Percentiles rank a stretch among this genome's conserved stretches.
phyloP scores from a whole-genome alignment of 441 rosid genomes.

The Arabidopsis lyrata region DNA sequence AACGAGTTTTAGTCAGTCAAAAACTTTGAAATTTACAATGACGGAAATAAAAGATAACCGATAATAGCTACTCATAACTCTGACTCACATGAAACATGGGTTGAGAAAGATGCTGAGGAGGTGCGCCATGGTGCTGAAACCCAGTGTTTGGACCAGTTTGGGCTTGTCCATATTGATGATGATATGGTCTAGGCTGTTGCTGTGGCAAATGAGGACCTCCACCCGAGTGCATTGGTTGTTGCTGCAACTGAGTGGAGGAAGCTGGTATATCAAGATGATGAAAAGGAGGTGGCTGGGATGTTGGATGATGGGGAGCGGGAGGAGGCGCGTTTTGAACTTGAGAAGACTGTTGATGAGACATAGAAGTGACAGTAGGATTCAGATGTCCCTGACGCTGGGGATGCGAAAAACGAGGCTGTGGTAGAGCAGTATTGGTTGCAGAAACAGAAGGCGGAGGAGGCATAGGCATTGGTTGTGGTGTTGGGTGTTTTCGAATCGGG shows the following conservation, averaged over 20 bases:
- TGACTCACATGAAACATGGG: conserved; percentile 78
- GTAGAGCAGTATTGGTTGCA: conserved; percentile 57
- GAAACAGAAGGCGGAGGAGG: conserved; percentile 61
- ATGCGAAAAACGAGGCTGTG: conserved; percentile 66
- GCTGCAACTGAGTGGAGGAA: conserved; percentile 71
- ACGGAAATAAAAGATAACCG: conserved; percentile 11
- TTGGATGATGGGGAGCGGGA: conserved; percentile 60
- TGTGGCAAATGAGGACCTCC: conserved; percentile 66
- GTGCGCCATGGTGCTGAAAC: conserved; percentile 70
- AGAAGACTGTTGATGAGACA: conserved; percentile 67
- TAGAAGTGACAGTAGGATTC: conserved; percentile 56
- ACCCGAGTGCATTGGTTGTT: conserved; percentile 63
- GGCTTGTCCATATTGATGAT: conserved; percentile 72
- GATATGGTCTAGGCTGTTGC: conserved; percentile 72
- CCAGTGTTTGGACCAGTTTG: conserved; percentile 69
- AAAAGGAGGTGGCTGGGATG: conserved; percentile 64
- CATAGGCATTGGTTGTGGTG: conserved; percentile 59
- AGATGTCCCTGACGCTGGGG: conserved; percentile 71
- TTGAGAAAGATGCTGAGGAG: conserved; percentile 82
- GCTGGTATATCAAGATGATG: conserved; percentile 72
- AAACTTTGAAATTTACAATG: neutral
- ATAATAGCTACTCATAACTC: conserved; percentile 28
- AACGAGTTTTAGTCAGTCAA: conserved; percentile 30
- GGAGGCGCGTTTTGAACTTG: conserved; percentile 59
- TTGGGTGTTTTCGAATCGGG: conserved; percentile 62